phyloP scores from a whole-genome alignment of 129 eudicot genomes.

The Helianthus tuberosus region DNA sequence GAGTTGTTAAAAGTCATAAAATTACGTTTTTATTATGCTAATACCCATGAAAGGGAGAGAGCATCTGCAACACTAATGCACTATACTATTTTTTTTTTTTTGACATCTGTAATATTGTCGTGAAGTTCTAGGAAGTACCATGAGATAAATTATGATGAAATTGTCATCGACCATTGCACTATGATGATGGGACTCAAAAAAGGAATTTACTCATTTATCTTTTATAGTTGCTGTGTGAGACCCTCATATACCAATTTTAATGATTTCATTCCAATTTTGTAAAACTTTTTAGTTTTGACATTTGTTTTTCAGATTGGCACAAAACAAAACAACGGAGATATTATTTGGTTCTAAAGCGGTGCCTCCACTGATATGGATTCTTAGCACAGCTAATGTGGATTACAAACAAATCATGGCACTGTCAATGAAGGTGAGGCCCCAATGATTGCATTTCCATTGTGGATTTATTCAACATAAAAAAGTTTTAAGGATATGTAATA shows the following conservation, averaged over 20 bases:
- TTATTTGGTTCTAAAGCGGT: slow-evolving; percentile 93
- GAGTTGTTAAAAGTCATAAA: slow-evolving; percentile 94
- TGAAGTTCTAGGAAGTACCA: slow-evolving; percentile 94
- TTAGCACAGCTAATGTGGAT: slow-evolving; percentile 91
- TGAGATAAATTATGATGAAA: slow-evolving; percentile 85
- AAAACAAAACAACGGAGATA: slow-evolving; percentile 86
- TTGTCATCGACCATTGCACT: slow-evolving; percentile 87
- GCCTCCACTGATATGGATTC: slow-evolving; percentile 93
- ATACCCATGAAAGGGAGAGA: too few relatives aligned
- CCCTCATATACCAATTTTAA: slow-evolving; percentile 9
- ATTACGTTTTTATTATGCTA: too few relatives aligned
- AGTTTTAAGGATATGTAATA: not conserved
- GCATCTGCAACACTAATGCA: slow-evolving; percentile 84
- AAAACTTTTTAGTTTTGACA: slow-evolving; percentile 8
- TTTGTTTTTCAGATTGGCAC: slow-evolving; percentile 55
- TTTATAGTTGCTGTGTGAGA: not conserved
- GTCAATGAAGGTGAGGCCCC: slow-evolving; percentile 69
- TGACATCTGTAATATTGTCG: slow-evolving; percentile 68
- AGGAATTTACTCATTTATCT: too few relatives aligned
- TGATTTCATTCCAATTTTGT: slow-evolving; percentile 5
- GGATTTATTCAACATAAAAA: not conserved
- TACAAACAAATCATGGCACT: slow-evolving; percentile 96
- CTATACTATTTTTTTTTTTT: slow-evolving; percentile 79
- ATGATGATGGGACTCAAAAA: slow-evolving; percentile 63
- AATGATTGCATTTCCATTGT: not conserved